Evolutionary conservation across 352 stramenopile genomes (phyloP).

Genomic region (Lagenidium giganteum): DNA sequence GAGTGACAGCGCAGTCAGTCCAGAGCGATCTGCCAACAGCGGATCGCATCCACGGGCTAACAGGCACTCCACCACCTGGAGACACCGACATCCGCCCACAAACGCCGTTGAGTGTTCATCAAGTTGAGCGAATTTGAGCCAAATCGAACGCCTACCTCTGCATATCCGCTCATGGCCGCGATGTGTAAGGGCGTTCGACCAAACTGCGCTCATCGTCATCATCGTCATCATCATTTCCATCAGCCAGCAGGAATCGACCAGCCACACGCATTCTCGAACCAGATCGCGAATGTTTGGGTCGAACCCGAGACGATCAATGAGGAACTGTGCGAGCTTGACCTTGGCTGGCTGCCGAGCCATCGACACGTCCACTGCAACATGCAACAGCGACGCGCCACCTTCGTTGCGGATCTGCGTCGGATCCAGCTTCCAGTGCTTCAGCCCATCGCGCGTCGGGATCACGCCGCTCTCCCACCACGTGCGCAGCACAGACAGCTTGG

Average conservation of each 20-base stretch:
- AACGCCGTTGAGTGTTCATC: slow-evolving; percentile 70
- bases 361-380: slow-evolving; percentile 60
- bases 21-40: slow-evolving; percentile 40
- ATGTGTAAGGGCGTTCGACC: too few relatives aligned
- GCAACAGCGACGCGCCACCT: slow-evolving; percentile 48
- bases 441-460: slow-evolving; percentile 69
- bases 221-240: background rate
- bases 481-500: slow-evolving; percentile 46
- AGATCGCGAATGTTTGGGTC: slow-evolving; percentile 64
- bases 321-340: slow-evolving; percentile 57
- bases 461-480: slow-evolving; percentile 65
- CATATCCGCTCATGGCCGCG: too few relatives aligned
- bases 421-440: slow-evolving; percentile 71
- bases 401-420: slow-evolving; percentile 59
- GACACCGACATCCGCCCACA: slow-evolving; percentile 49
- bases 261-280: slow-evolving; percentile 19
- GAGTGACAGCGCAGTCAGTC: slow-evolving; percentile 58
- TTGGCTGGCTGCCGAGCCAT: slow-evolving; percentile 65
- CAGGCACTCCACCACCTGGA: slow-evolving; percentile 50
- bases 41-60: slow-evolving; percentile 47
- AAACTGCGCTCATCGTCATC: too few relatives aligned
- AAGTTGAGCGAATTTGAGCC: slow-evolving; percentile 57
- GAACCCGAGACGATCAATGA: slow-evolving; percentile 66
- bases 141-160: background rate
- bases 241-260: background rate